Conservation (phyloP, 2,329 filamentous ascomycete genomes). For the Capronia americana region DNA sequence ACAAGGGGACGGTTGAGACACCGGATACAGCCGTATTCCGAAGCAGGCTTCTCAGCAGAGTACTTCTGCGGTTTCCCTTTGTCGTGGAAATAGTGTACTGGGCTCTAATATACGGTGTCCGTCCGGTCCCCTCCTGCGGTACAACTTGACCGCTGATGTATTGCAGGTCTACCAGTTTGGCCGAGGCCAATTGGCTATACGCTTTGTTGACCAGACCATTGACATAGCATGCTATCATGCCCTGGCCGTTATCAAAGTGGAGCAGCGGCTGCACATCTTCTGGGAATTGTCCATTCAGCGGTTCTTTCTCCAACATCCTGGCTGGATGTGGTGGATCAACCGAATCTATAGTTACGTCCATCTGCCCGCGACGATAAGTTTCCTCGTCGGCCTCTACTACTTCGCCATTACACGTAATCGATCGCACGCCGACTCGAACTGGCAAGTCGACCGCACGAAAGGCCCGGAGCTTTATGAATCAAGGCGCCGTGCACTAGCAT, state of each 20-base stretch:
- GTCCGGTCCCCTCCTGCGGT: constrained; percentile 25
- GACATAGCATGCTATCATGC: constrained; percentile 50
- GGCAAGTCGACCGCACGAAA: constrained; percentile 31
- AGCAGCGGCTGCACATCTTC: constrained; percentile 46
- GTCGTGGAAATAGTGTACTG: constrained; percentile 76
- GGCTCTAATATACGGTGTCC: constrained; percentile 61
- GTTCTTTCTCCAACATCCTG: constrained; percentile 47
- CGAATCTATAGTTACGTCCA: constrained; percentile 56
- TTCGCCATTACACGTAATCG: constrained; percentile 45
- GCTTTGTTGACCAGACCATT: constrained; percentile 45
- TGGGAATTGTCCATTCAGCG: constrained; percentile 50
- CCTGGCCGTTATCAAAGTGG: constrained; percentile 49
- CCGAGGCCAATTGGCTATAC: constrained; percentile 8
- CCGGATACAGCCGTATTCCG: constrained; percentile 68
- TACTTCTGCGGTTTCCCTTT: constrained; percentile 60
- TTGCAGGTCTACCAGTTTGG: constrained; percentile 35
- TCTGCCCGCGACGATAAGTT: constrained; percentile 54
- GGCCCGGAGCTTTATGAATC: constrained; percentile 61
- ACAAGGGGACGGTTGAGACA: constrained; percentile 57
- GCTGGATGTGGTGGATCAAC: constrained; percentile 50
- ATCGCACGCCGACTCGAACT: constrained; percentile 43
- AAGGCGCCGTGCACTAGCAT: constrained; percentile 57
- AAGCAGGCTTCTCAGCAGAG: constrained; percentile 18
- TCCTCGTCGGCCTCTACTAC: constrained; percentile 58
- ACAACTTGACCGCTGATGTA: constrained; percentile 2